Conservation (phyloP, 257 asterid genomes). For the Rauvolfia tetraphylla region DNA sequence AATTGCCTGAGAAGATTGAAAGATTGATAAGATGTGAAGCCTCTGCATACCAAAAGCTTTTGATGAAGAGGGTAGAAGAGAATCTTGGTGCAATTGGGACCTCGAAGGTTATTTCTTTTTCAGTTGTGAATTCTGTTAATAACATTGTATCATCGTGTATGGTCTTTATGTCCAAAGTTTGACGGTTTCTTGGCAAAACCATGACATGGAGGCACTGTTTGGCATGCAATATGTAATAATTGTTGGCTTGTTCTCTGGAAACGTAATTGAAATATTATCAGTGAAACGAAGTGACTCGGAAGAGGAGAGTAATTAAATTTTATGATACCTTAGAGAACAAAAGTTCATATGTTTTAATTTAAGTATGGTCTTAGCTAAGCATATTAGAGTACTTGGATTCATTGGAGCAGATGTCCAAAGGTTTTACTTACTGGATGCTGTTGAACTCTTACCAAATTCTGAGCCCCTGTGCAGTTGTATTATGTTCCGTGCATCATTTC, state of each 20-base stretch:
- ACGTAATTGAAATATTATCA: not conserved
- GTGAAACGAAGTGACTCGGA: no score
- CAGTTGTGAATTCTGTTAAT: conserved; percentile 3
- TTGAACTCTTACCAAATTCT: not conserved
- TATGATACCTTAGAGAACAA: not conserved
- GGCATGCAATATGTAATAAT: not conserved
- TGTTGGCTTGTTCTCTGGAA: not conserved
- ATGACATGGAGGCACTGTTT: not conserved
- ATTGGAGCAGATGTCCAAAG: not conserved
- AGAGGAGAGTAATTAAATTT: not conserved
- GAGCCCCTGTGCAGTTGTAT: not conserved
- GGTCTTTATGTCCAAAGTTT: not conserved
- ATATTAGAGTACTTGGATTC: not conserved
- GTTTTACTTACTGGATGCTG: not conserved
- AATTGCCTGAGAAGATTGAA: conserved; percentile 95
- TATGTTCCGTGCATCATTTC: not conserved
- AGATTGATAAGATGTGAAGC: conserved; percentile 97
- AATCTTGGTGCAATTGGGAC: conserved; percentile 97
- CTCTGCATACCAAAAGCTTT: conserved; percentile 84
- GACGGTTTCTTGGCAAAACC: not conserved
- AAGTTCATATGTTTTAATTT: not conserved
- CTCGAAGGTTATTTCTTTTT: conserved; percentile 59
- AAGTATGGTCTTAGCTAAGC: not conserved
- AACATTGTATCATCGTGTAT: not conserved
- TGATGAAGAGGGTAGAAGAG: conserved; percentile 97